Conservation (phyloP, 1,139 yeast species). For the Hyphopichia burtonii region DNA sequence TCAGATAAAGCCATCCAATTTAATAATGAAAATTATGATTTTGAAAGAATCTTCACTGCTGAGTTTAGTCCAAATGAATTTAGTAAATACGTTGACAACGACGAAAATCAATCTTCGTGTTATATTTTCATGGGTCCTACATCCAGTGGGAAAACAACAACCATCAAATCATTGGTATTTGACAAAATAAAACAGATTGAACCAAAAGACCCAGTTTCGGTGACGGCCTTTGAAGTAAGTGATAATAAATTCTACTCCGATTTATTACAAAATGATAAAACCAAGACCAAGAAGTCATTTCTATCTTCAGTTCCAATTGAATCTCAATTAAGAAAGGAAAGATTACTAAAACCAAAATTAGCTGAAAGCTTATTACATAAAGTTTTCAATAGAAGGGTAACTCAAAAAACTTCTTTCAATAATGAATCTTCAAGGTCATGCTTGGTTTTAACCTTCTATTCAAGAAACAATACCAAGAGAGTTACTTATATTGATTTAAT, state of each 20-base stretch:
- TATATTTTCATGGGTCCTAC: conserved; percentile 33
- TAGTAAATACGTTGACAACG: not conserved
- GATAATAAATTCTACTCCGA: conserved; percentile 27
- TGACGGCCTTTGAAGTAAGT: conserved; percentile 32
- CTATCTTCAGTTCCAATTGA: conserved; percentile 11
- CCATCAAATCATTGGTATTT: conserved; percentile 16
- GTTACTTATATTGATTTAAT: conserved; percentile 29
- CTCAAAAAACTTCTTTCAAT: conserved; percentile 19
- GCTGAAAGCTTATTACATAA: conserved; percentile 10
- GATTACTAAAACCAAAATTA: conserved; percentile 4
- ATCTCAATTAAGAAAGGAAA: conserved; percentile 12
- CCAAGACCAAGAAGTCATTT: conserved; percentile 9
- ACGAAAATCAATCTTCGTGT: conserved; percentile 7
- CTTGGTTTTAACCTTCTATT: conserved; percentile 24
- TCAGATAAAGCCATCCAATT: conserved; percentile 18
- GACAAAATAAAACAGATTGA: conserved; percentile 6
- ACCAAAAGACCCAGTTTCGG: conserved; percentile 7
- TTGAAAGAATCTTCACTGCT: conserved; percentile 15
- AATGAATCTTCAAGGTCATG: conserved; percentile 26
- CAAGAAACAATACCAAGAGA: conserved; percentile 13
- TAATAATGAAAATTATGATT: conserved; percentile 20
- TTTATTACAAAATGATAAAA: conserved; percentile 16
- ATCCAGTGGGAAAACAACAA: conserved; percentile 35
- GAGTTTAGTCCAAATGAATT: conserved; percentile 1
- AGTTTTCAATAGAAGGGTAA: conserved; percentile 21